Base-by-base conservation (phyloP, 2,329 filamentous ascomycete species). In the Colletotrichum melonis region DNA sequence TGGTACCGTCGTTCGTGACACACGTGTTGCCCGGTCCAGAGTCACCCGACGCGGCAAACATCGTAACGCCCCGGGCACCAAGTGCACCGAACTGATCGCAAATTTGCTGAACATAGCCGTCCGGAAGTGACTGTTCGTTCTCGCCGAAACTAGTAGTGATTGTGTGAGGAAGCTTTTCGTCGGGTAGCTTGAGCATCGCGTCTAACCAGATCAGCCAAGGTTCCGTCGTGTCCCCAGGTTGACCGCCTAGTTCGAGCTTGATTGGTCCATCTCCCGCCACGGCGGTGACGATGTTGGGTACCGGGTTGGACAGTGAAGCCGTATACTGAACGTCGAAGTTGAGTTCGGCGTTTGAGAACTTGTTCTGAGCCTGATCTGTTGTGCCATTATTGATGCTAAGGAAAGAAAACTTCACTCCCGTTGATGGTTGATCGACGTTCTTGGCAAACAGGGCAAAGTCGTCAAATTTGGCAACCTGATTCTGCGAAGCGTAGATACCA, bases 81-180 rank as follows among this genome's bases (percentile, higher is more conserved):
- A 94, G 87, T 73, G 92, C 89, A 38, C 86, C 86, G 81, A 93
- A 93, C 24, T 90, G 87, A 69, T 88, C 85, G 77, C 88, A 87
- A 14, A 84, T 80, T 12, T 82, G 81, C 14, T 77, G 84, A 8
- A 90, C 88, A 78, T 93, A 93, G 4, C 85, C 82, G 26, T 82
- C 81, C 0, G 91, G 91, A 0, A 94, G 84, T 4, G 86, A 88
- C 79, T 92, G 91, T 78, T 94, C 92, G 59, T 91, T 86, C 76
- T 93, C 91, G 30, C 91, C 92, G 78, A 94, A 94, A 0, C 92
- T 94, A n/a, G 91, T 92, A 54, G 87, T 88, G 55, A 94, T 85
- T 22, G 93, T 89, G 4, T 89, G 86, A 0, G 93, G 92, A 0
- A 94, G 83, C 22, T 88, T 79, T 3, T 84, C 79, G 72, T 90